A percentile compares a stretch with the other conserved stretches of the same genome.
Evolutionary conservation across 2,329 filamentous ascomycete species (phyloP).

Genomic region (Bipolaris bicolor): DNA sequence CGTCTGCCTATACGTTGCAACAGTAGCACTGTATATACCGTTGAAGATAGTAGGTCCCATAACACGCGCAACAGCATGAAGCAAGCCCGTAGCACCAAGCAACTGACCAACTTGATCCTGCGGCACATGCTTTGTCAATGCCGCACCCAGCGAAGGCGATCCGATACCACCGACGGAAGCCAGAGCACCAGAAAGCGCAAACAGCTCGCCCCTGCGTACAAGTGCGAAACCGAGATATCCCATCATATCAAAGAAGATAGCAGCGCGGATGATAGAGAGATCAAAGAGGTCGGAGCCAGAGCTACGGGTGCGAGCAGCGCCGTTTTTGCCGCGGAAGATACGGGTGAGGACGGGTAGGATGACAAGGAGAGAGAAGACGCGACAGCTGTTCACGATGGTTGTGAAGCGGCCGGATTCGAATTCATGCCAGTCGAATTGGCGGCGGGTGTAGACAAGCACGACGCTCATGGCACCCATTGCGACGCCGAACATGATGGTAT

Average conservation of each 20-base stretch:
- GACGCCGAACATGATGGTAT: conserved; percentile 81
- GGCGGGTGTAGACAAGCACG: conserved; percentile 81
- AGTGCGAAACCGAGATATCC: conserved; percentile 79
- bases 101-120: conserved; percentile 81
- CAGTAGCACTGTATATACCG: conserved; percentile 81
- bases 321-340: conserved; percentile 66
- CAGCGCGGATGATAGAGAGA: conserved; percentile 74
- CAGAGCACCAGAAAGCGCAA: conserved; percentile 73
- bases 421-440: conserved; percentile 81
- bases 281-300: conserved; percentile 79
- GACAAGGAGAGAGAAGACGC: conserved; percentile 76
- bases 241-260: conserved; percentile 75
- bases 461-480: conserved; percentile 83
- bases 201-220: conserved; percentile 65
- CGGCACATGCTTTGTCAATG: conserved; percentile 89
- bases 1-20: conserved; percentile 77
- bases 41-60: conserved; percentile 84
- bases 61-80: conserved; percentile 82
- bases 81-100: conserved; percentile 83
- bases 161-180: conserved; percentile 83
- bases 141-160: conserved; percentile 80
- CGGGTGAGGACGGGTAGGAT: conserved; percentile 80
- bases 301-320: conserved; percentile 48
- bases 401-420: conserved; percentile 82
- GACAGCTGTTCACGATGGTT: conserved; percentile 75